Conservation (phyloP, 2,329 filamentous ascomycete genomes). For the Nannizziopsis arthrosporioides region DNA sequence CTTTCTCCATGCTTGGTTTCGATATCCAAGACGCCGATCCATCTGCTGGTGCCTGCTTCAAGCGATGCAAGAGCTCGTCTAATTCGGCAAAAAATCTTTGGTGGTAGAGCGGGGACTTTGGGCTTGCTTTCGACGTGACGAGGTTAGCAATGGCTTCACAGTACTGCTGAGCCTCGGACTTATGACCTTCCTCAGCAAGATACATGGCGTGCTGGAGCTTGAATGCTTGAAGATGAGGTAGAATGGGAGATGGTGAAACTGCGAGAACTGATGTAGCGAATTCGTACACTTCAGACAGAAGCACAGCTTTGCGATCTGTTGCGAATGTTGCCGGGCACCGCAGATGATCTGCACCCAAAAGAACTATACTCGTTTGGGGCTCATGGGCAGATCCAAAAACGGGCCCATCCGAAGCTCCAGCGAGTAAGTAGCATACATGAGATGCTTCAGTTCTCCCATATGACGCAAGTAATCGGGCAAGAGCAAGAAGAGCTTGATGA, state of each 20-base stretch:
- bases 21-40: constrained; percentile 78
- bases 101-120: constrained; percentile 81
- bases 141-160: constrained; percentile 70
- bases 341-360: constrained; percentile 74
- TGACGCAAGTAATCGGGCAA: constrained; percentile 69
- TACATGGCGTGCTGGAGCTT: constrained; percentile 79
- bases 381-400: constrained; percentile 79
- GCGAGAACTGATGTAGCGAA: constrained; percentile 67
- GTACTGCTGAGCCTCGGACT: constrained; percentile 76
- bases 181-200: constrained; percentile 71
- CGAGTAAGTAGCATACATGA: constrained; percentile 88
- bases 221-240: constrained; percentile 78
- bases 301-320: constrained; percentile 71
- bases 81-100: constrained; percentile 59
- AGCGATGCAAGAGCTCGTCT: constrained; percentile 69
- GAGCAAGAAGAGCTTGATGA: constrained; percentile 59
- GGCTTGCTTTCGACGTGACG: constrained; percentile 56
- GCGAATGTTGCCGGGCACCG: constrained; percentile 59
- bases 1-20: constrained; percentile 90
- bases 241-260: constrained; percentile 44
- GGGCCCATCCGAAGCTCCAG: constrained; percentile 43
- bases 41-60: constrained; percentile 77
- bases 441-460: constrained; percentile 87
- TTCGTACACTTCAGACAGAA: constrained; percentile 93
- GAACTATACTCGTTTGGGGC: constrained; percentile 61